Percentiles rank a stretch among this genome's conserved stretches.
Conservation (phyloP, 2,329 filamentous ascomycete genomes). For the Fusarium tuaranense region DNA sequence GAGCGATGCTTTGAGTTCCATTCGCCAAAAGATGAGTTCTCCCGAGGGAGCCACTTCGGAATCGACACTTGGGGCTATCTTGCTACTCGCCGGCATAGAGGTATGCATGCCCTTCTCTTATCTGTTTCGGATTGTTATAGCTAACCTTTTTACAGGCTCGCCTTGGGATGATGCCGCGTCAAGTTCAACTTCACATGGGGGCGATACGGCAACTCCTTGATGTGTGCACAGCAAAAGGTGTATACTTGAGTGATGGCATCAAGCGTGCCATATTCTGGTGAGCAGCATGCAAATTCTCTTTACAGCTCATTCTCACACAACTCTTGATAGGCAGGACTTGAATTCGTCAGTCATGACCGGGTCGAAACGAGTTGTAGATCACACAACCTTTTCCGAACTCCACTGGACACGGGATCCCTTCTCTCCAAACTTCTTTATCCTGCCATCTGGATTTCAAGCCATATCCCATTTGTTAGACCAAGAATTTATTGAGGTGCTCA, state of each 20-base stretch:
- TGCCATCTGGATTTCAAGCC: slow-evolving; percentile 51
- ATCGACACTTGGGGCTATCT: slow-evolving; percentile 55
- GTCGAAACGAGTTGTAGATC: slow-evolving; percentile 53
- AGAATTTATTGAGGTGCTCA: slow-evolving; percentile 51
- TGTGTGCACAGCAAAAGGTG: slow-evolving; percentile 43
- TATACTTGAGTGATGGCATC: slow-evolving; percentile 52
- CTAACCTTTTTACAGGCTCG: slow-evolving; percentile 46
- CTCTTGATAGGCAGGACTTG: slow-evolving; percentile 52
- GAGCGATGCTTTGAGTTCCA: slow-evolving; percentile 45
- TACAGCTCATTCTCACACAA: not conserved
- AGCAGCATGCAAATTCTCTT: slow-evolving; percentile 14
- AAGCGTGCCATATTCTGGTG: slow-evolving; percentile 61
- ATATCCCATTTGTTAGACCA: slow-evolving; percentile 38
- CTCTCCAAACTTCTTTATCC: slow-evolving; percentile 40
- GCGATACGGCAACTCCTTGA: slow-evolving; percentile 52
- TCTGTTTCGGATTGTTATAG: too few species aligned
- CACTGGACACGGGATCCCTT: slow-evolving; percentile 53
- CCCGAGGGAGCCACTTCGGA: slow-evolving; percentile 45
- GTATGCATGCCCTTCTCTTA: slow-evolving; percentile 41
- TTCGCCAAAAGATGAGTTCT: slow-evolving; percentile 51
- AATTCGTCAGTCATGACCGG: slow-evolving; percentile 55
- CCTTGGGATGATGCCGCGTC: slow-evolving; percentile 48
- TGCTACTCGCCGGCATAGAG: slow-evolving; percentile 57
- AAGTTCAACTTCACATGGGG: slow-evolving; percentile 57
- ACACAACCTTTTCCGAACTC: slow-evolving; percentile 56